Conservation (phyloP, 2,329 filamentous ascomycete species). For the Botryotinia narcissicola region DNA sequence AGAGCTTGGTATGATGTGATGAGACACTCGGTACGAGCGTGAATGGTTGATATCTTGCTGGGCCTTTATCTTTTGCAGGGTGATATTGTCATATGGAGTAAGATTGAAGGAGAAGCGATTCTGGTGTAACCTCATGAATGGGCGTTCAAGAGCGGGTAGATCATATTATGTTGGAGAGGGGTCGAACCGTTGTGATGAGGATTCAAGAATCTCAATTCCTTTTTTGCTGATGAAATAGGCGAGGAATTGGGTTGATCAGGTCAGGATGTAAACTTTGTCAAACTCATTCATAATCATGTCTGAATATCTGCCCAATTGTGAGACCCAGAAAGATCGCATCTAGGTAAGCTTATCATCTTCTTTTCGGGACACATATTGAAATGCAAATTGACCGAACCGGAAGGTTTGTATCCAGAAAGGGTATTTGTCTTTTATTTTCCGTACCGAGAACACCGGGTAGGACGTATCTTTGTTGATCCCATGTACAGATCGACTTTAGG, state of each 20-base stretch:
- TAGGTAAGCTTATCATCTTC: background rate
- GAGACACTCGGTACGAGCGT: background rate
- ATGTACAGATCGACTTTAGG: conserved; percentile 3
- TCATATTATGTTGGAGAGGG: background rate
- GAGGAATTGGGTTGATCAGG: background rate
- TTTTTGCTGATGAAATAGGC: background rate
- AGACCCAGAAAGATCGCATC: background rate
- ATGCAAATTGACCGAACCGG: background rate
- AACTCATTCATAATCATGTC: background rate
- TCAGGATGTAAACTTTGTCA: background rate
- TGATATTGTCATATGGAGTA: background rate
- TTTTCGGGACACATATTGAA: background rate
- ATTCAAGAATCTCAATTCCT: conserved; percentile 4
- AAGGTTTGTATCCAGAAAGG: background rate
- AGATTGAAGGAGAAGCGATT: background rate
- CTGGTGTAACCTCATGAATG: background rate
- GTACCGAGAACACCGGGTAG: background rate
- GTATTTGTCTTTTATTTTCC: background rate
- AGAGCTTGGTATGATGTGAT: conserved; percentile 17
- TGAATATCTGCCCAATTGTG: background rate
- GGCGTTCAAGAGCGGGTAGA: background rate
- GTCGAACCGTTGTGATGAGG: background rate
- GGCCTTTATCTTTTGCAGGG: background rate
- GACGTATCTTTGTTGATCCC: background rate
- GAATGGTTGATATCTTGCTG: background rate